These are phyloP conservation scores for Erodium maritimum DNA, from an alignment of 345 rosid species.

Conservation along the genomic window DNA sequence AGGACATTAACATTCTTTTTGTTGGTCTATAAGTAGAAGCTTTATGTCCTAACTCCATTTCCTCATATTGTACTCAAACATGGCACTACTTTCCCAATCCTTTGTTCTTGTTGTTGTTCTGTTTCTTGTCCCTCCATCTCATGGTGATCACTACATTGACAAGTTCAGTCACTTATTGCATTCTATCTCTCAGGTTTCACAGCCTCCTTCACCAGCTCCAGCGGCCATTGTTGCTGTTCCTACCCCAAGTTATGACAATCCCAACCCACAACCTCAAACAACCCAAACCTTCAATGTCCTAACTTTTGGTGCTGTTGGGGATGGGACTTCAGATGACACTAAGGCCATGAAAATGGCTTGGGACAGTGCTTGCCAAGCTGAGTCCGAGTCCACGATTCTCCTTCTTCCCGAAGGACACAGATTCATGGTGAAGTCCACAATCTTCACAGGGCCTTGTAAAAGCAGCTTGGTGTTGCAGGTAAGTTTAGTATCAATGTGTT, in stretches of 20 bases:
- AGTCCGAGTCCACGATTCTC: slow-evolving; percentile 16
- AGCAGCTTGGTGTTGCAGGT: slow-evolving; percentile 58
- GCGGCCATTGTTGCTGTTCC: neutral
- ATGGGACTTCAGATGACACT: slow-evolving; percentile 65
- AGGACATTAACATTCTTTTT: neutral
- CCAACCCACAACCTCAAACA: neutral
- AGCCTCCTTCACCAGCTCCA: neutral
- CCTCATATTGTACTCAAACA: neutral
- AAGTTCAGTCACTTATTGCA: neutral
- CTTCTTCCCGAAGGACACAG: slow-evolving; percentile 51
- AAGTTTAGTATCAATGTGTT: too few species aligned
- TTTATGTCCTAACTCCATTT: neutral
- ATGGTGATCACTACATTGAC: neutral
- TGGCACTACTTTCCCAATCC: neutral
- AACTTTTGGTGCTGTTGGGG: slow-evolving; percentile 68
- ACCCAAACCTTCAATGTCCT: slow-evolving; percentile 27
- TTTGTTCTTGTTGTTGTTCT: neutral
- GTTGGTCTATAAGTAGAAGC: neutral
- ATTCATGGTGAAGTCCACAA: slow-evolving; percentile 77
- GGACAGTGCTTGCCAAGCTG: slow-evolving; percentile 53
- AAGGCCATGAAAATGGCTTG: slow-evolving; percentile 80
- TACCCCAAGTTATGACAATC: neutral
- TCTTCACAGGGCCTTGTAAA: slow-evolving; percentile 91
- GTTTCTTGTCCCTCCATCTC: neutral
- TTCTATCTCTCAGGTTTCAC: neutral